Evolutionary conservation across 208 protist genomes (phyloP), one percentile per base, ranked within the genome.

Genomic region (Leishmania mexicana): DNA sequence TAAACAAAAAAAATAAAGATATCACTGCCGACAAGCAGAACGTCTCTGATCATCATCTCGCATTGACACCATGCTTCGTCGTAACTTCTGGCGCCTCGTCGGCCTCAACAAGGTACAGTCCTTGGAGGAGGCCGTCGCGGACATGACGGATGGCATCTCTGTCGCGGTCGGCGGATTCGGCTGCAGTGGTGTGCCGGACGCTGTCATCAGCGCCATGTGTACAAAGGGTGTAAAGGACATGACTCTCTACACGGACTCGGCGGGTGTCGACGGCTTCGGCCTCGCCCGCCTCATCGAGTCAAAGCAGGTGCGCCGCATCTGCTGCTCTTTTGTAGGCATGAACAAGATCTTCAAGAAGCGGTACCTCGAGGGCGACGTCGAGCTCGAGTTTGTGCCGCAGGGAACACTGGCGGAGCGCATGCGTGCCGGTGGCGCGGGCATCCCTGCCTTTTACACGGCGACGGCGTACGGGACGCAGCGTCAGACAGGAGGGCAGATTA

Each of bases 361-460:
- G 81, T 99, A 99, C 87, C 88, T 99, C 3, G 89, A 86, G 64
- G 99, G 98, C 62, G 96, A 99, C 76, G 87, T 99, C 10, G 97
- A 99, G 86, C 95, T 99, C 0, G 98, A 99, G 89, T 95, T 99
- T 15, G 96, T 90, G 53, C 99, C 99, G 31, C 97, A 99, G 91
- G 99, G 99, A 42, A 99, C 98, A 19, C 91, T 99, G 13, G 98
- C 98, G 47, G 99, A 99, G 86, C 81, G 92, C 54, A 88, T 99
- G 80, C 92, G 99, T 60, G 97, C 98, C 8, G 99, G 93, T 77
- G 99, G 98, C 76, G 98, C 98, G 1, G 99, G 99, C 79, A 98
- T 99, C 47, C 98, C 99, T 11, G 99, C 98, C 35, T 99, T 99
- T 85, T 99, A 98, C 95, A 99, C 99, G 28, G 90, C 94, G 8